Evolutionary conservation across 192 early-diverging fungal genomes (phyloP).

Genomic region (Pilobolus umbonatus): DNA sequence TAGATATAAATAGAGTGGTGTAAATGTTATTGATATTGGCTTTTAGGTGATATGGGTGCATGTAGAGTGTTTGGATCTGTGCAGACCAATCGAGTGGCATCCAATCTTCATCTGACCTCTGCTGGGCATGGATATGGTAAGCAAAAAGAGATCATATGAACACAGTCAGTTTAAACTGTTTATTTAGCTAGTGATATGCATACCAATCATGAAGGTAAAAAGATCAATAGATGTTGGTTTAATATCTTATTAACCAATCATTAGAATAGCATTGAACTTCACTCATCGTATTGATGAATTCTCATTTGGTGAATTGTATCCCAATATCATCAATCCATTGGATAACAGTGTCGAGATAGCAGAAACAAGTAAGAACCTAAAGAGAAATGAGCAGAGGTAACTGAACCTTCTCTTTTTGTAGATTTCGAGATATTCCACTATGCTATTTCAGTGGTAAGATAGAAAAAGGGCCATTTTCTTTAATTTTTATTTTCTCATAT

Average conservation of each 20-base stretch:
- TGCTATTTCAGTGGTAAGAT: constrained; percentile 76
- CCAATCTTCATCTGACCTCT: constrained; percentile 89
- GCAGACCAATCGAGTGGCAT: constrained; percentile 73
- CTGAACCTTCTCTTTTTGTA: constrained; percentile 17
- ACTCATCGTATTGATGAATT: constrained; percentile 90
- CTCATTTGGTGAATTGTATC: constrained; percentile 85
- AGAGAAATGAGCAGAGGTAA: background rate
- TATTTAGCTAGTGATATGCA: constrained; percentile 45
- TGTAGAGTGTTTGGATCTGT: constrained; percentile 76
- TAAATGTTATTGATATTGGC: background rate
- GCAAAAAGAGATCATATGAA: background rate
- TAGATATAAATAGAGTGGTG: background rate
- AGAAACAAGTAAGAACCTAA: constrained; percentile 37
- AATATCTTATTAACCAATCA: background rate
- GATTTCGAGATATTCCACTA: constrained; percentile 81
- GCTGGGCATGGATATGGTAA: constrained; percentile 79
- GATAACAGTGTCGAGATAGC: constrained; percentile 74
- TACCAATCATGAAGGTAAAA: constrained; percentile 61
- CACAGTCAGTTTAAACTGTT: background rate
- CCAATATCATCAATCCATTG: constrained; percentile 81
- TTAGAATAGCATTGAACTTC: constrained; percentile 90
- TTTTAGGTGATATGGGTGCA: constrained; percentile 43
- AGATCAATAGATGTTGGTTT: no score
- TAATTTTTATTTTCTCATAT: background rate
- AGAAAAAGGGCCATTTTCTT: constrained; percentile 23